phyloP scores from a whole-genome alignment of 352 stramenopile species.

The Globisporangium viniferum region DNA sequence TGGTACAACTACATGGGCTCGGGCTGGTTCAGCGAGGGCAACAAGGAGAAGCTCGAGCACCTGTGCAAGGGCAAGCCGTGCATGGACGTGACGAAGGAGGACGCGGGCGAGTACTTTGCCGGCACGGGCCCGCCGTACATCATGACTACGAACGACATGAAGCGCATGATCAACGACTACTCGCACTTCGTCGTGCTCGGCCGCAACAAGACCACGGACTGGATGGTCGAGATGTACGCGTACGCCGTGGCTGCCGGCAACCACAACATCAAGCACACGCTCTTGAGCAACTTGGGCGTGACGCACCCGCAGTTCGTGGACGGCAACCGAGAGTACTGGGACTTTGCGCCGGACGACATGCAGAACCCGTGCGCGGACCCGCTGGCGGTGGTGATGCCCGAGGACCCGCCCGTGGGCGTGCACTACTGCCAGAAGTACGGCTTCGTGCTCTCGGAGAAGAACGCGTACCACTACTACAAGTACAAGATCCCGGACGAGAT shows the following conservation, averaged over 20 bases:
- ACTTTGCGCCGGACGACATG: slow-evolving; percentile 29
- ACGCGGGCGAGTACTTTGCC: slow-evolving; percentile 40
- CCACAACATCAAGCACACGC: slow-evolving; percentile 52
- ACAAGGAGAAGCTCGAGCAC: slow-evolving; percentile 25
- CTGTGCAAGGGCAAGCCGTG: slow-evolving; percentile 35
- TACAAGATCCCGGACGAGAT: slow-evolving; percentile 48
- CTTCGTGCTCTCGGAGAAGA: slow-evolving; percentile 34
- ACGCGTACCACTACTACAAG: slow-evolving; percentile 56
- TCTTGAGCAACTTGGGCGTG: slow-evolving; percentile 37
- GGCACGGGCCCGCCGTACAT: slow-evolving; percentile 59
- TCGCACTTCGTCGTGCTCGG: slow-evolving; percentile 39
- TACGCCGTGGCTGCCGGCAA: slow-evolving; percentile 47
- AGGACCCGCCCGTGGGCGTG: slow-evolving; percentile 35
- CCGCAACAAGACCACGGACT: slow-evolving; percentile 32
- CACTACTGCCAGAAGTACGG: slow-evolving; percentile 61
- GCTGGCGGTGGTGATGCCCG: slow-evolving; percentile 33
- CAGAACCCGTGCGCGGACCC: slow-evolving; percentile 38
- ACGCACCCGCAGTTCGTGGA: slow-evolving; percentile 38
- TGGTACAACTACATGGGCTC: slow-evolving; percentile 39
- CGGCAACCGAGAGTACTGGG: slow-evolving; percentile 37
- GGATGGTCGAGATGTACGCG: slow-evolving; percentile 64
- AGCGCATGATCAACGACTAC: slow-evolving; percentile 50
- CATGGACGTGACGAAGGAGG: slow-evolving; percentile 26
- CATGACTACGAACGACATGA: slow-evolving; percentile 45
- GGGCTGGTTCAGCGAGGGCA: slow-evolving; percentile 33